These are phyloP conservation scores for Lasiosphaeria hispida DNA, from an alignment of 495 filamentous ascomycete genomes.

Conservation along the genomic window DNA sequence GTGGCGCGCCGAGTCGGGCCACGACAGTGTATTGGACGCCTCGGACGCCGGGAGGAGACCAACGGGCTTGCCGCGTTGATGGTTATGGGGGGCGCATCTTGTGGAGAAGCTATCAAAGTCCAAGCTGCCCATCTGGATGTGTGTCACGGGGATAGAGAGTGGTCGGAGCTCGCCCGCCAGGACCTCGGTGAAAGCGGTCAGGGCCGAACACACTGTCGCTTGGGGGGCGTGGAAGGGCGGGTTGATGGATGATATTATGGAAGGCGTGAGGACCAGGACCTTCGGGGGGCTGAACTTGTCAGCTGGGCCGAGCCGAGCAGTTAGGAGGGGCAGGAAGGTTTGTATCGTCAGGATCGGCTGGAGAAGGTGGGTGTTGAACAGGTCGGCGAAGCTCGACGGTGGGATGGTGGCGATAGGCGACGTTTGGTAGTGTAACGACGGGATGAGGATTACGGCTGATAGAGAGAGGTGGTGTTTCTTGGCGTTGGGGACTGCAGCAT, in stretches of 20 bases:
- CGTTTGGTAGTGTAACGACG: conserved; percentile 65
- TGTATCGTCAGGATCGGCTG: conserved; percentile 86
- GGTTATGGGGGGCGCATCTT: conserved; percentile 20
- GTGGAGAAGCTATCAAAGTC: conserved; percentile 56
- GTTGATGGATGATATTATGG: conserved; percentile 76
- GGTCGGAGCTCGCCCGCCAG: conserved; percentile 72
- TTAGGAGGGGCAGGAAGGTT: conserved; percentile 79
- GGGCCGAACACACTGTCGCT: conserved; percentile 69
- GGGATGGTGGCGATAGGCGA: conserved; percentile 80
- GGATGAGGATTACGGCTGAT: conserved; percentile 74
- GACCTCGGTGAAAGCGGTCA: conserved; percentile 74
- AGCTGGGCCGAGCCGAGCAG: conserved; percentile 44
- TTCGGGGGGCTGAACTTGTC: conserved; percentile 47
- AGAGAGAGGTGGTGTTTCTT: conserved; percentile 72
- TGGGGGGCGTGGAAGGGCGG: conserved; percentile 85
- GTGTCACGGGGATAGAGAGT: conserved; percentile 71
- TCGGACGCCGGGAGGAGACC: conserved; percentile 33
- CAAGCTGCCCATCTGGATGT: conserved; percentile 84
- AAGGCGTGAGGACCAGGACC: conserved; percentile 79
- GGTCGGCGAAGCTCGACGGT: conserved; percentile 78
- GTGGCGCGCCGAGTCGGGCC: conserved; percentile 55
- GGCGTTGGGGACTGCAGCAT: conserved; percentile 67
- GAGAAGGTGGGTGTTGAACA: conserved; percentile 86
- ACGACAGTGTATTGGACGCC: conserved; percentile 62
- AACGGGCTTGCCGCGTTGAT: neutral